Base-by-base conservation (phyloP, 306 rosid genomes). In the Cicer cuneatum region DNA sequence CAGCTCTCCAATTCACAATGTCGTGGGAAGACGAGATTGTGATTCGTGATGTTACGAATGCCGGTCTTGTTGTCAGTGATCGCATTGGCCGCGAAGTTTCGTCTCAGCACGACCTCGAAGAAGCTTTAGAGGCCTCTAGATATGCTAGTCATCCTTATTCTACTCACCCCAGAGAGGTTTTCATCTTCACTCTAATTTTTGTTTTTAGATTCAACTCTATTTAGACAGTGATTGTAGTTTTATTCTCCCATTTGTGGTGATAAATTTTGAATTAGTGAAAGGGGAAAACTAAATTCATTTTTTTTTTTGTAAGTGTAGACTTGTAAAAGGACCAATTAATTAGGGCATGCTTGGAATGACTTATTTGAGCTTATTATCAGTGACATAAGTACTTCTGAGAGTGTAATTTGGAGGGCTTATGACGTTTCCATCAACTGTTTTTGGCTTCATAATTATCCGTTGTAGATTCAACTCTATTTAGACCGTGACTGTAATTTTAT, bases 101-200 rank as follows among this genome's bases (percentile, higher is more conserved):
- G 18, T 85, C 97, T 52, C 97, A 94, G 82, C 92, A 88, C 59
- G 97, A 94, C 83, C 95, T 94, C 29, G 96, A 94, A 87, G 99
- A 92, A 83, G 73, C 97, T 66, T 93, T 94, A 1, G 99, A 94
- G 71, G 96, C 97, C 49, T 92, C 96, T 33, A 82, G 99, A 88
- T 90, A 94, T 68, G 84, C 90, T 2, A 94, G 93, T 51, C 96
- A 94, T 81, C 97, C 99, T 0, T 94, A 94, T 72, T 85, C 96
- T 8, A 83, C 93, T 79, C 95, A 87, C 74, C 95, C 99, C 62
- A 85, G 90, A 79, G 97, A 94, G 96, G 99, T 92, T 80, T 40
- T 5, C 4, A n/a, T 62, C 51, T 75, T 73, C 59, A 48, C 35
- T 24, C 3, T 7, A 40, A 9, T 76, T 57, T 1, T 29, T 41